phyloP scores from a whole-genome alignment of 2,329 filamentous ascomycete species.

The Fusarium pseudograminearum region DNA sequence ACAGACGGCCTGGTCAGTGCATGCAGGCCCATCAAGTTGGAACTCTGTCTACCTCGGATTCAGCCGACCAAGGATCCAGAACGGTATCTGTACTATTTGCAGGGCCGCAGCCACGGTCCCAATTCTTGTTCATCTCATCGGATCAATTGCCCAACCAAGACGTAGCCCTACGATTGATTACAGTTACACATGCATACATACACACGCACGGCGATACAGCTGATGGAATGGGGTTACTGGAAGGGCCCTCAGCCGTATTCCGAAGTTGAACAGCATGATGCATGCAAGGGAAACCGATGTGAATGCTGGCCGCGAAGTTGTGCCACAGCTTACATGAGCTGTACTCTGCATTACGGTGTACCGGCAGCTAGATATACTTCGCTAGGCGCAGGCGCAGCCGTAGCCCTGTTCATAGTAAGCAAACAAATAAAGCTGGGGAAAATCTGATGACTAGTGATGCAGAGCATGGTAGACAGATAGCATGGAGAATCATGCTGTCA shows the following conservation, averaged over 20 bases:
- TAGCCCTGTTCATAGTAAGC: slow-evolving; percentile 8
- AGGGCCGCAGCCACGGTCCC: slow-evolving; percentile 24
- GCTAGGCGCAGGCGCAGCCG: slow-evolving; percentile 16
- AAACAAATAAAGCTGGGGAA: slow-evolving; percentile 11
- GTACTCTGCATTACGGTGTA: slow-evolving; percentile 2
- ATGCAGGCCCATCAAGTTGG: slow-evolving; percentile 31
- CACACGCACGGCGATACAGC: slow-evolving; percentile 12
- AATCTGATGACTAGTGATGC: background rate
- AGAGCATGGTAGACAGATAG: slow-evolving; percentile 3
- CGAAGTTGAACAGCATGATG: slow-evolving; percentile 37
- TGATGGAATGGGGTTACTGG: slow-evolving; percentile 27
- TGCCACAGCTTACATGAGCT: slow-evolving; percentile 13
- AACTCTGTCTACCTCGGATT: slow-evolving; percentile 27
- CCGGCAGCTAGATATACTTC: slow-evolving; percentile 4
- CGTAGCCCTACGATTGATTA: slow-evolving; percentile 5
- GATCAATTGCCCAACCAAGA: slow-evolving; percentile 21
- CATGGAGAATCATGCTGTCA: slow-evolving; percentile 21
- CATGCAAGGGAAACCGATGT: slow-evolving; percentile 28
- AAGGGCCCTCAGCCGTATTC: slow-evolving; percentile 27
- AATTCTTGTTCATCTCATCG: slow-evolving; percentile 7
- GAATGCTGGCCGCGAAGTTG: slow-evolving; percentile 10
- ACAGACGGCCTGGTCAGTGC: slow-evolving; percentile 26
- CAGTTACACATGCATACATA: background rate
- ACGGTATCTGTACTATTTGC: slow-evolving; percentile 3
- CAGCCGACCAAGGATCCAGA: slow-evolving; percentile 43